Percentiles rank a stretch among this genome's conserved stretches.
These are phyloP conservation scores for Cyclocybe aegerita DNA, from an alignment of 768 basidiomycete genomes.

Conservation along the genomic window DNA sequence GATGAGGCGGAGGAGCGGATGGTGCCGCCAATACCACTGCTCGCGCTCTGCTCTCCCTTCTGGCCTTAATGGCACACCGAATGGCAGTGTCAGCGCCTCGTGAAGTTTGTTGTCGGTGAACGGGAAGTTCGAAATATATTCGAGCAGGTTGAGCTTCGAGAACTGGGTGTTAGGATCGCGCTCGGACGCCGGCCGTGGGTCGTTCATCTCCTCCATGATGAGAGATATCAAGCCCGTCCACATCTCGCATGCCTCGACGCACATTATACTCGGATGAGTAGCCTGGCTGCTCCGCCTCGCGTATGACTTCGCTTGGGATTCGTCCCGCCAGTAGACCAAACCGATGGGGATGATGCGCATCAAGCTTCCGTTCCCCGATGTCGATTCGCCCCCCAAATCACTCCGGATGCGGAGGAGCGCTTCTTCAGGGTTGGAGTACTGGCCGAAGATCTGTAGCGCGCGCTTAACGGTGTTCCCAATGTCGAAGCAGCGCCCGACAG, in stretches of 20 bases:
- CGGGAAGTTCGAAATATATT: conserved; percentile 36
- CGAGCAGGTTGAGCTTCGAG: conserved; percentile 39
- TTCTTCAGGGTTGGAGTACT: conserved; percentile 11
- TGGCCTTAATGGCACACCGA: conserved; percentile 15
- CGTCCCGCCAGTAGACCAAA: conserved; percentile 40
- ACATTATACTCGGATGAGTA: conserved; percentile 42
- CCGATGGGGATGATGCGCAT: conserved; percentile 47
- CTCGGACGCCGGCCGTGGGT: not conserved
- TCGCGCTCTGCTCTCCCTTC: conserved; percentile 26
- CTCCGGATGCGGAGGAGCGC: conserved; percentile 28
- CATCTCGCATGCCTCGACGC: conserved; percentile 40
- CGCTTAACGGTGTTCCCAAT: conserved; percentile 34
- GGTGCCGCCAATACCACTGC: conserved; percentile 29
- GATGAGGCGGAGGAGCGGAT: conserved; percentile 39
- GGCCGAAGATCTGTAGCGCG: conserved; percentile 32
- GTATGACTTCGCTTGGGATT: conserved; percentile 25
- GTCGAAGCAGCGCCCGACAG: conserved; percentile 36
- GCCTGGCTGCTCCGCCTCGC: conserved; percentile 39
- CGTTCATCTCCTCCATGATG: conserved; percentile 29
- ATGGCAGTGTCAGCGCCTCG: conserved; percentile 29
- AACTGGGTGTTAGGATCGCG: conserved; percentile 13
- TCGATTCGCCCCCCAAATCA: conserved; percentile 23
- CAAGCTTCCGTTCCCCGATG: conserved; percentile 41
- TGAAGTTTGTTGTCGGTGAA: conserved; percentile 31
- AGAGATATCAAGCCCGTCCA: conserved; percentile 35